Conservation (phyloP, 345 rosid genomes). For the Rhizophora mangle region DNA sequence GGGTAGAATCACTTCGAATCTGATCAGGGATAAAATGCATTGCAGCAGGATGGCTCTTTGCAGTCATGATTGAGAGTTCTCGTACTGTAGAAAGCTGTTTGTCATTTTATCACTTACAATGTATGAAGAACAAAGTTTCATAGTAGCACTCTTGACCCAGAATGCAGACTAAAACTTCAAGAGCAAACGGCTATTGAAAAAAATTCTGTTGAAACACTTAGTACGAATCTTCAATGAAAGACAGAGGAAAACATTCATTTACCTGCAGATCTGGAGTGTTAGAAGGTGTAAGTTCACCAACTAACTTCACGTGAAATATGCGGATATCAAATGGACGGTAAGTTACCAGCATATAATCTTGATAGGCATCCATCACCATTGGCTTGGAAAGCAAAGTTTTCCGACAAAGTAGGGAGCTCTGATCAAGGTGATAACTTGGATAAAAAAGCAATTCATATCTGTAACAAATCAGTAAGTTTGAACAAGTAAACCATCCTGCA, state of each 20-base stretch:
- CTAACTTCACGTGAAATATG: conserved; percentile 69
- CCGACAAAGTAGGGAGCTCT: conserved; percentile 83
- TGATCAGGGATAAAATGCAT: conserved; percentile 96
- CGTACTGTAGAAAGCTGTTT: conserved; percentile 99
- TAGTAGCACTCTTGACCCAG: conserved; percentile 22
- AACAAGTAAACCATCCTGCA: conserved; percentile 1
- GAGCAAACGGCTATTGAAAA: conserved; percentile 7
- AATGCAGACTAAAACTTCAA: conserved; percentile 25
- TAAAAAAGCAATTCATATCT: conserved; percentile 95
- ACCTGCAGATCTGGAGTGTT: conserved; percentile 82
- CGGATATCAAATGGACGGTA: conserved; percentile 90
- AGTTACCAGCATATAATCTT: conserved; percentile 77
- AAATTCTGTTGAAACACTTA: not conserved
- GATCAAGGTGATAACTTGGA: conserved; percentile 95
- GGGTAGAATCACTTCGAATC: conserved; percentile 47
- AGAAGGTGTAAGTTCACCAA: conserved; percentile 74
- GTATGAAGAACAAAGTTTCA: conserved; percentile 46
- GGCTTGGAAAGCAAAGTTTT: conserved; percentile 85
- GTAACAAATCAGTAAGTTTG: conserved; percentile 15
- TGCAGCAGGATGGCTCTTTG: conserved; percentile 98
- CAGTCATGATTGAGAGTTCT: conserved; percentile 98
- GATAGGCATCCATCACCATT: conserved; percentile 95
- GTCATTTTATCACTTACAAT: conserved; percentile 98
- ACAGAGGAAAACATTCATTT: conserved; percentile 25
- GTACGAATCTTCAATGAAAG: conserved; percentile 10